phyloP scores from a whole-genome alignment of 2,329 filamentous ascomycete species.

The Hymenoscyphus repandus region DNA sequence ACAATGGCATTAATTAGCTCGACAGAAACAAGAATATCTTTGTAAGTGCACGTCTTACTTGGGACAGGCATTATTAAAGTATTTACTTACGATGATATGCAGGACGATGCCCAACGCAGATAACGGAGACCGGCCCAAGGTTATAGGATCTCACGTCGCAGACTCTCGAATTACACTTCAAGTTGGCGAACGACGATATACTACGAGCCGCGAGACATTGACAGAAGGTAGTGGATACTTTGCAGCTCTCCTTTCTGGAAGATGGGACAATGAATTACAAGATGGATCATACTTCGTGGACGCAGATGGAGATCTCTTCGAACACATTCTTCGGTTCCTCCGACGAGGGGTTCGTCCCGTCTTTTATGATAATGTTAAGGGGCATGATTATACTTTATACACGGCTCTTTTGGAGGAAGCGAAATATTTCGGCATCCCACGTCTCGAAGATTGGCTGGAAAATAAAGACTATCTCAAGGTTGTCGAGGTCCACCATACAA shows the following conservation, averaged over 20 bases:
- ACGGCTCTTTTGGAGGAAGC: constrained; percentile 30
- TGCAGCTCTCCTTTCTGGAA: constrained; percentile 16
- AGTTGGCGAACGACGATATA: constrained; percentile 1
- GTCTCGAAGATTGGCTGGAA: constrained; percentile 5
- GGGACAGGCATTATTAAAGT: too few relatives aligned
- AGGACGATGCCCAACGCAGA: not conserved
- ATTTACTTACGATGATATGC: not conserved
- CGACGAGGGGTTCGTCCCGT: constrained; percentile 31
- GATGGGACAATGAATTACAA: constrained; percentile 20
- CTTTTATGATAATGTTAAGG: constrained; percentile 29
- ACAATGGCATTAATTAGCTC: too few relatives aligned
- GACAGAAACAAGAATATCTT: too few relatives aligned
- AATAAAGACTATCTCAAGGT: not conserved
- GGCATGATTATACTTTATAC: constrained; percentile 34
- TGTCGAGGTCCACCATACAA: not conserved
- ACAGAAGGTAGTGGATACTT: constrained; percentile 1
- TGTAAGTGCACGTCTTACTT: too few relatives aligned
- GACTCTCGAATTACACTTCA: not conserved
- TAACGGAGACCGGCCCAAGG: not conserved
- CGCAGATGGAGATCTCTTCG: constrained; percentile 33
- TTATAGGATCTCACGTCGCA: too few relatives aligned
- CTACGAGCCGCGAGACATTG: not conserved
- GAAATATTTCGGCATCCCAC: constrained; percentile 26
- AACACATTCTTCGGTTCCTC: constrained; percentile 33
- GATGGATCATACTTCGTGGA: constrained; percentile 37